Base-by-base conservation (phyloP, 805 yeast genomes). In the Yamadazyma olivae region DNA sequence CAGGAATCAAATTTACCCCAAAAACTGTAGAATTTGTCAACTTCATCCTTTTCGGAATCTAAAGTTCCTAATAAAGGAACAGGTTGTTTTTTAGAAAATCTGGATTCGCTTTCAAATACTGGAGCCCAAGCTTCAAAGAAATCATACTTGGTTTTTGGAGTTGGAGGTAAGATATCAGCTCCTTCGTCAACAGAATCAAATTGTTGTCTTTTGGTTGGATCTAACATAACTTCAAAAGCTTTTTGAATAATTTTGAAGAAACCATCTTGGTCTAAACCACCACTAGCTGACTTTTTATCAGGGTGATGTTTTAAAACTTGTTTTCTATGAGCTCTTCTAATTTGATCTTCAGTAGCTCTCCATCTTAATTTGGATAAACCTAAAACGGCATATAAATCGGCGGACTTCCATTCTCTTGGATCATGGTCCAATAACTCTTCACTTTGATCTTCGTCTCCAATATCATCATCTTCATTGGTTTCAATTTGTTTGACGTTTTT, bases 241-340 rank as follows among this genome's bases (percentile, higher is more conserved):
- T 93, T 93, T 72, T 93, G 99, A 56, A 93, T 90, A 60, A 95
- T 85, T 75, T 93, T 93, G 80, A 93, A 93, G 69, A 93, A 91
- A 9, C 93, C 96, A 63, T 93, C 99, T 67, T 86, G 89, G 49
- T 87, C 95, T 57, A 86, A 74, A 30, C 85, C 83, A 46, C 95
- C 96, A 42, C 79, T 62, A 35, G 91, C 96, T 54, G 95, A 89
- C 73, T 87, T 90, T 77, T 93, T 93, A 69, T 93, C 99, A 49
- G 99, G 99, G 64, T 93, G 99, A 65, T 91, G 96, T 71, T 83
- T 87, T 67, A 93, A 76, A 19, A 93, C 98, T 69, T 88, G 95
- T 63, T 83, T 83, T 75, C 99, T 83, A 76, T 91, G 97, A 39
- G 98, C 97, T 63, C 89, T 83, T 69, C 95, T 83, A 57, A 93